Evolutionary conservation across 805 yeast genomes (phyloP).

Genomic region (Metschnikowia amazonensis): DNA sequence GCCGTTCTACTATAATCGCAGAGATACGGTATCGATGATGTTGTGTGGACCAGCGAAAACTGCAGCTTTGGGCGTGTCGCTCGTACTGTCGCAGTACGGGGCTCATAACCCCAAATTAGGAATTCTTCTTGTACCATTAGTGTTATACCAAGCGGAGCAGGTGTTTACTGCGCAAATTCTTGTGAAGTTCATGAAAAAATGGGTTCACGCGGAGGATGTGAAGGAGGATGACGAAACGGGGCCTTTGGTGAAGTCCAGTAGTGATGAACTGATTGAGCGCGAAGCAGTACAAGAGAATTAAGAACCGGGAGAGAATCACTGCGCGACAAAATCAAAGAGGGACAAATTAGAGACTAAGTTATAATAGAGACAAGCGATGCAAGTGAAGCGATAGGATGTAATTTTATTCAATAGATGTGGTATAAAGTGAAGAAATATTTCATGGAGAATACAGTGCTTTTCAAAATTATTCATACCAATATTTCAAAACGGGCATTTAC

Average conservation of each 20-base stretch:
- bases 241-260: conserved; percentile 5
- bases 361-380: too few relatives aligned
- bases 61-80: conserved; percentile 85
- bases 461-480: too few relatives aligned
- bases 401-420: too few relatives aligned
- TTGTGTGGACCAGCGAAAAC: conserved; percentile 92
- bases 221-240: conserved; percentile 17
- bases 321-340: too few relatives aligned
- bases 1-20: conserved; percentile 68
- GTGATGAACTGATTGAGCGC: too few relatives aligned
- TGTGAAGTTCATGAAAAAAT: conserved; percentile 60
- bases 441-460: too few relatives aligned
- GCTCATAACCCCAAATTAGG: conserved; percentile 58
- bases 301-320: too few relatives aligned
- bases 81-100: conserved; percentile 79
- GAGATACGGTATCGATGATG: conserved; percentile 75
- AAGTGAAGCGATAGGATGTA: too few relatives aligned
- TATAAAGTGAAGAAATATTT: too few relatives aligned
- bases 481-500: too few relatives aligned
- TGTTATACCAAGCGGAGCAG: conserved; percentile 83
- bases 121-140: conserved; percentile 72
- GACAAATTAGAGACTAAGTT: too few relatives aligned
- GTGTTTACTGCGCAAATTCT: conserved; percentile 76
- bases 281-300: too few relatives aligned
- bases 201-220: conserved; percentile 50